A percentile compares a stretch with the other conserved stretches of the same genome.
These are phyloP conservation scores for Tagetes erecta DNA, from an alignment of 129 eudicot genomes.

Conservation along the genomic window DNA sequence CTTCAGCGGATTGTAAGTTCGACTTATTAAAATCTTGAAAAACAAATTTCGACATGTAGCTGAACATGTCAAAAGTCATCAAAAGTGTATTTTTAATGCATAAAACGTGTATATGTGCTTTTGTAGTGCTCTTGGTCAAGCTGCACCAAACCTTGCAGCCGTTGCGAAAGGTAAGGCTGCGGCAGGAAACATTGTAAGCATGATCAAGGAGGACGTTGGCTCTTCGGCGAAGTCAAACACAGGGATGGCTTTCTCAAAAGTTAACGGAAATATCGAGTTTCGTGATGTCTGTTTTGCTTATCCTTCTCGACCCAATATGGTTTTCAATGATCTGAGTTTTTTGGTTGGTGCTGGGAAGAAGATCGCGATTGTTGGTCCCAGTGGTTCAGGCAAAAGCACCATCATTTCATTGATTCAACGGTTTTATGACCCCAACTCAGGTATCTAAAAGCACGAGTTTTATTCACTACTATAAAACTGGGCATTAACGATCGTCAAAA, in stretches of 20 bases:
- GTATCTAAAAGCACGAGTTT: constrained; percentile 18
- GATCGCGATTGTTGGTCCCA: constrained; percentile 75
- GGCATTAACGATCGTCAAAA: neutral
- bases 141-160: constrained; percentile 80
- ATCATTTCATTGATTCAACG: constrained; percentile 66
- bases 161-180: constrained; percentile 73
- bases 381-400: constrained; percentile 84
- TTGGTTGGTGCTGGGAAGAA: constrained; percentile 55
- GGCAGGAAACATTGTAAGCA: constrained; percentile 52
- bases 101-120: neutral
- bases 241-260: constrained; percentile 49
- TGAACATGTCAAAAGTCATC: neutral
- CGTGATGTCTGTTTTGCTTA: constrained; percentile 55
- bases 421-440: constrained; percentile 68
- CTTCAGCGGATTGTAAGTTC: constrained; percentile 84
- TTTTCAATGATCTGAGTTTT: constrained; percentile 60
- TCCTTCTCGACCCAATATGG: constrained; percentile 64
- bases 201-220: constrained; percentile 51
- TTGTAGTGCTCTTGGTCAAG: constrained; percentile 82
- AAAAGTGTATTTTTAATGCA: neutral
- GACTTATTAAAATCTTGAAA: neutral
- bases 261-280: constrained; percentile 58
- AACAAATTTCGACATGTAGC: no score
- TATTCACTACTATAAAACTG: neutral
- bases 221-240: constrained; percentile 31